Percentiles rank a stretch among this genome's conserved stretches.
Evolutionary conservation across 1,284 basidiomycete species (phyloP).

Genomic region (Cryptococcus depauperatus): DNA sequence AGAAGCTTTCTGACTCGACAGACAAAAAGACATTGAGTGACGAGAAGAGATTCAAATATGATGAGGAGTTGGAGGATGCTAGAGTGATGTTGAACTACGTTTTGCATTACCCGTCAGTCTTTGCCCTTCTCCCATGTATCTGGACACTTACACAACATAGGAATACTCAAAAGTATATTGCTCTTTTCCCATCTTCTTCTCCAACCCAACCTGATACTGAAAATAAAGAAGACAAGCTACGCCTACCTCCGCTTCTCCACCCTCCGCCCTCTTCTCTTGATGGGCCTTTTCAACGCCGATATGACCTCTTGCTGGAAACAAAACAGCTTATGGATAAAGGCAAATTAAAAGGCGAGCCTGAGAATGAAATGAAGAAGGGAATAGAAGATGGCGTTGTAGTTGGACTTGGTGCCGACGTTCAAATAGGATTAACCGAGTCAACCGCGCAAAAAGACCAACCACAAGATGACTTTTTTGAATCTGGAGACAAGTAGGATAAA

Average conservation of each 20-base stretch:
- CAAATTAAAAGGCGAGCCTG: slow-evolving; percentile 57
- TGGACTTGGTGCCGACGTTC: background rate
- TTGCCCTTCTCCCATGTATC: background rate
- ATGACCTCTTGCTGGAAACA: slow-evolving; percentile 58
- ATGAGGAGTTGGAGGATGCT: slow-evolving; percentile 53
- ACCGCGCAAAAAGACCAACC: slow-evolving; percentile 18
- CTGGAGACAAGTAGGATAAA: background rate
- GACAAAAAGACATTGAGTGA: slow-evolving; percentile 29
- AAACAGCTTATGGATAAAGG: slow-evolving; percentile 57
- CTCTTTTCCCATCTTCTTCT: slow-evolving; percentile 62
- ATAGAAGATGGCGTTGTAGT: slow-evolving; percentile 3
- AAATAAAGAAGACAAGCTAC: slow-evolving; percentile 21
- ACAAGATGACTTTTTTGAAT: slow-evolving; percentile 51
- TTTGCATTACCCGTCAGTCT: slow-evolving; percentile 52
- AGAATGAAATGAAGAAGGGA: slow-evolving; percentile 36
- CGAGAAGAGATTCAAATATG: slow-evolving; percentile 46
- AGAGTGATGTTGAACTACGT: slow-evolving; percentile 76
- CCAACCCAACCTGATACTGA: slow-evolving; percentile 11
- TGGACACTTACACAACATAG: too few relatives aligned
- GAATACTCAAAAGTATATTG: slow-evolving; percentile 73
- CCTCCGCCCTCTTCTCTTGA: slow-evolving; percentile 29
- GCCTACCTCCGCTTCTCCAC: slow-evolving; percentile 48
- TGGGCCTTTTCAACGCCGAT: slow-evolving; percentile 51
- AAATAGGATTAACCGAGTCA: slow-evolving; percentile 16
- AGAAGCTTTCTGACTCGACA: slow-evolving; percentile 43